Evolutionary conservation across 176 grass and related monocot genomes (phyloP).

Genomic region (Bolboschoenus planiculmis): DNA sequence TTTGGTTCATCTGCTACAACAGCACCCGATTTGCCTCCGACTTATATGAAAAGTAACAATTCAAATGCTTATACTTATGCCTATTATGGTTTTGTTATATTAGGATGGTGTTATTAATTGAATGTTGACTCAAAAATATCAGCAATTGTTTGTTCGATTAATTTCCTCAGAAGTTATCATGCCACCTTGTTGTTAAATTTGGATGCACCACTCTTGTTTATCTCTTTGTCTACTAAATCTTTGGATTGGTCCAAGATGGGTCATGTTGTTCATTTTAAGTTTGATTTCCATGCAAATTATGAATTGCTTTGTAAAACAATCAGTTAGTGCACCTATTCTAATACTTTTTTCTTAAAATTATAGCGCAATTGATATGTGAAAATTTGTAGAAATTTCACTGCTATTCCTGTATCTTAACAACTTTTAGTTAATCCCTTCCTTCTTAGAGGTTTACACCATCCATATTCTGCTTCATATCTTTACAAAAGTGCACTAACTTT

Average conservation of each 20-base stretch:
- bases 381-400: not conserved
- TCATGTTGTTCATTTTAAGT: not conserved
- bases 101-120: not conserved
- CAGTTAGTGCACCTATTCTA: not conserved
- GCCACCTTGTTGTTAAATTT: not conserved
- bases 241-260: not conserved
- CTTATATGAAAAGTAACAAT: slow-evolving; percentile 46
- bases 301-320: not conserved
- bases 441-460: not conserved
- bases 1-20: slow-evolving; percentile 78
- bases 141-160: not conserved
- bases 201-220: not conserved
- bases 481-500: not conserved
- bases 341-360: not conserved
- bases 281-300: not conserved
- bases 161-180: not conserved
- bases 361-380: not conserved
- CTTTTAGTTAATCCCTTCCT: not conserved
- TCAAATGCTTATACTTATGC: not conserved
- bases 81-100: not conserved
- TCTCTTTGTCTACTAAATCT: not conserved
- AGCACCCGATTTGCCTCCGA: slow-evolving; percentile 52
- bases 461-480: not conserved
- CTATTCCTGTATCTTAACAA: not conserved
- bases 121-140: not conserved